phyloP scores from a whole-genome alignment of 352 stramenopile genomes.

The Aphanomyces invadans region DNA sequence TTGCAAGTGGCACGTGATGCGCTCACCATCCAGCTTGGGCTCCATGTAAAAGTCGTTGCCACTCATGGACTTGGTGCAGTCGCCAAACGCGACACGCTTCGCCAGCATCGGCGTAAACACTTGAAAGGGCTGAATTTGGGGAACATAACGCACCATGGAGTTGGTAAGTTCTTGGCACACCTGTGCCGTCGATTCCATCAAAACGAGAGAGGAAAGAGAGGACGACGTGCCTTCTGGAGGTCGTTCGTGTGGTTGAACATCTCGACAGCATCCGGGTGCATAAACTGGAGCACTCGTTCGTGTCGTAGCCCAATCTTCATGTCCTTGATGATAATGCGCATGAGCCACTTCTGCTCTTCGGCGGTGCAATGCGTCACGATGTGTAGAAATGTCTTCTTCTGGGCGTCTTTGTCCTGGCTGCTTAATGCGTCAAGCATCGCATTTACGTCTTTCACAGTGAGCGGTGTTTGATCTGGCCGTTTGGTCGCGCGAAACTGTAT shows the following conservation, averaged over 20 bases:
- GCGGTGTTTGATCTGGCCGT: constrained; percentile 24
- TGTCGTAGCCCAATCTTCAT: constrained; percentile 78
- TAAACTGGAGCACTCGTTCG: constrained; percentile 68
- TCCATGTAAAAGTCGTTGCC: constrained; percentile 72
- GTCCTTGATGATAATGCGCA: constrained; percentile 78
- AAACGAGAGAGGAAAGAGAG: neutral
- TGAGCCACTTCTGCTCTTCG: constrained; percentile 76
- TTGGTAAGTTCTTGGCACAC: constrained; percentile 68
- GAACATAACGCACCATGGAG: constrained; percentile 71
- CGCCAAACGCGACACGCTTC: constrained; percentile 77
- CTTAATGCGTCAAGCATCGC: constrained; percentile 50
- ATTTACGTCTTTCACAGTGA: constrained; percentile 54
- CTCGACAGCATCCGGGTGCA: constrained; percentile 72
- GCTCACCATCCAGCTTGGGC: constrained; percentile 75
- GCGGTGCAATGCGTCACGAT: constrained; percentile 67
- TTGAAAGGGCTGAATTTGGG: constrained; percentile 70
- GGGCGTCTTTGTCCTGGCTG: constrained; percentile 32
- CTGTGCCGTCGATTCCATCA: constrained; percentile 23
- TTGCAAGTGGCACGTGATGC: constrained; percentile 73
- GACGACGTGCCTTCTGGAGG: constrained; percentile 10
- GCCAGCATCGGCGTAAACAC: constrained; percentile 82
- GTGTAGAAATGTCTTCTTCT: constrained; percentile 60
- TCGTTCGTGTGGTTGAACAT: constrained; percentile 88
- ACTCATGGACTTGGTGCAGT: constrained; percentile 66
- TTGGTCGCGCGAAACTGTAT: constrained; percentile 48